Conservation (phyloP, 768 basidiomycete species). For the Ephemerocybe angulata region DNA sequence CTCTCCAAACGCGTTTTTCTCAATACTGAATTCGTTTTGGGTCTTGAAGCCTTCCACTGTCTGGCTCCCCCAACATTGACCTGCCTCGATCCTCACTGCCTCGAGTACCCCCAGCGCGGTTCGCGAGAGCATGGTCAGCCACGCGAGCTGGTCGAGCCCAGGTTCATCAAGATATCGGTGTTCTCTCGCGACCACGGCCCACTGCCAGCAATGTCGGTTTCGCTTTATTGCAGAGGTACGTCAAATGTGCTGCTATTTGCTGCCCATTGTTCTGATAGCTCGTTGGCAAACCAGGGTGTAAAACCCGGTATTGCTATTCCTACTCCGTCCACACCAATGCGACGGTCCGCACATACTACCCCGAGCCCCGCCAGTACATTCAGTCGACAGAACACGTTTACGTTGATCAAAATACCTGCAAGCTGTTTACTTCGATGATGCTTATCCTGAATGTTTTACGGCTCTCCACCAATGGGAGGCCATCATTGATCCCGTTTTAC, state of each 20-base stretch:
- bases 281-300: conserved; percentile 20
- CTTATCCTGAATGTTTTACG: too few species aligned
- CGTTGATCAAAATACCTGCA: conserved; percentile 4
- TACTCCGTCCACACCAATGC: conserved; percentile 22
- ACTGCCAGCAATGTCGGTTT: conserved; percentile 20
- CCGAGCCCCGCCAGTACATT: background rate
- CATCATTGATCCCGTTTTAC: too few species aligned
- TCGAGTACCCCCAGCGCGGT: background rate
- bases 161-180: conserved; percentile 11
- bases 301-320: conserved; percentile 25
- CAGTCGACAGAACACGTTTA: conserved; percentile 8
- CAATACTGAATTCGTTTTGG: background rate
- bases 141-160: conserved; percentile 12
- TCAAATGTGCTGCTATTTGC: background rate
- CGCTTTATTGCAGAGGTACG: conserved; percentile 24
- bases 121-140: background rate
- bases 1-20: too few species aligned
- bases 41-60: conserved; percentile 3
- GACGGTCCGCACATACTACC: conserved; percentile 19
- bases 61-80: conserved; percentile 11
- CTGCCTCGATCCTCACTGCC: conserved; percentile 13
- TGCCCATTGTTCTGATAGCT: background rate
- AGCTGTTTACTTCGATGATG: conserved; percentile 14
- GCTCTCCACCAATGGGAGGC: too few species aligned
- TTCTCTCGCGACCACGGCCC: conserved; percentile 22